Base-by-base conservation (phyloP, 2,329 filamentous ascomycete genomes). In the Venturia asperata region DNA sequence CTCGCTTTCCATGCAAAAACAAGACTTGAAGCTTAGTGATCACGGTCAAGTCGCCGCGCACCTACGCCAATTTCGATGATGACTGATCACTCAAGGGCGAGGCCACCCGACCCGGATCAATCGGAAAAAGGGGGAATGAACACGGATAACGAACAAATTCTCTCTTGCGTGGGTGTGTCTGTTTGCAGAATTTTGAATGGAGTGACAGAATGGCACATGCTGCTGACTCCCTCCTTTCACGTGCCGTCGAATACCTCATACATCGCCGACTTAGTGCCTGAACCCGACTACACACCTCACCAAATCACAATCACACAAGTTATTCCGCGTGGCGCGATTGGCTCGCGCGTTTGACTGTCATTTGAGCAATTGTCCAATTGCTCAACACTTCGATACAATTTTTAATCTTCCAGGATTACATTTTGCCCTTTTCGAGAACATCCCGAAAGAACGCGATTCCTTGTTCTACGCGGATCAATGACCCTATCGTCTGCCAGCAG, bases 401-500 rank as follows among this genome's bases (percentile, higher is more conserved):
- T 34, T 34, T 34, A 6, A 6, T 34, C 30, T 34, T 34, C 30
- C 6, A 34, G 30, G 30, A 34, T 34, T 34, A 34, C 30, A 34
- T 34, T 34, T 34, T 34, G 30, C 30, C 30, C 30, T 3, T 34
- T 6, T 34, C 30, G 6, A 34, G 6, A 6, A 3, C 30, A 34
- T 34, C 6, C 3, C 30, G 6, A 34, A 6, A 34, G 30, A 6
- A 34, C 30, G 30, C 30, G 30, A 34, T 34, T 34, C 30, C 30
- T 34, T 6, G 3, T 34, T 34, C 30, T 3, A 6, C 30, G 3
- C 6, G 30, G 6, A 34, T 34, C 72, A 9, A 75, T 58, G 3
- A 74, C 70, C 7, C 68, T 70, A 3, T 66, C 67, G 24, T 24
- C 60, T 5, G 65, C 67, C 17, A 74, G 66, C 0, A 6, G 61